These are phyloP conservation scores for Xylaria nigripes DNA, from an alignment of 495 filamentous ascomycete species.

Conservation along the genomic window DNA sequence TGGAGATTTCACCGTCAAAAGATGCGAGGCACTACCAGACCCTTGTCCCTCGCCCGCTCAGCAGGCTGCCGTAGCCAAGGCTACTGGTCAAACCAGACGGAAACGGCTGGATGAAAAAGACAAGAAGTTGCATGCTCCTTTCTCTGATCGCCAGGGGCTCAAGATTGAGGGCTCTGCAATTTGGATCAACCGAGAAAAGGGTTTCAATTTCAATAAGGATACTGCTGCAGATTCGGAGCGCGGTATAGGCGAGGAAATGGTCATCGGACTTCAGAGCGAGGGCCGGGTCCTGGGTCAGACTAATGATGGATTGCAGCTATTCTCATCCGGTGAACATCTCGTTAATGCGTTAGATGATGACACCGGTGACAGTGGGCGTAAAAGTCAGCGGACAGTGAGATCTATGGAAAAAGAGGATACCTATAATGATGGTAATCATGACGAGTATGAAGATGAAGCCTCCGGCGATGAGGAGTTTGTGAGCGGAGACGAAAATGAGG, in stretches of 20 bases:
- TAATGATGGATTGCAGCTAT: slow-evolving; percentile 72
- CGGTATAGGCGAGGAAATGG: slow-evolving; percentile 86
- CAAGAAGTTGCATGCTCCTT: slow-evolving; percentile 89
- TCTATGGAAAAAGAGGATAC: slow-evolving; percentile 42
- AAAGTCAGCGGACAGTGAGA: slow-evolving; percentile 57
- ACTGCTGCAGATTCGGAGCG: slow-evolving; percentile 54
- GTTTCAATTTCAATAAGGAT: slow-evolving; percentile 69
- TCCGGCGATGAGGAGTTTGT: slow-evolving; percentile 53
- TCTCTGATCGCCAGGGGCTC: slow-evolving; percentile 94
- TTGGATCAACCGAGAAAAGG: slow-evolving; percentile 50
- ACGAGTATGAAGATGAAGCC: slow-evolving; percentile 46
- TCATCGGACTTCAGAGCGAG: slow-evolving; percentile 80
- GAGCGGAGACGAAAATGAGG: slow-evolving; percentile 53
- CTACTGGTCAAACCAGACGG: slow-evolving; percentile 66
- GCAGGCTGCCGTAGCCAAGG: slow-evolving; percentile 75
- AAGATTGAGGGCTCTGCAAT: slow-evolving; percentile 53
- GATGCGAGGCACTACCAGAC: slow-evolving; percentile 80
- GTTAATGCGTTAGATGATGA: slow-evolving; percentile 49
- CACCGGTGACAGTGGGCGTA: slow-evolving; percentile 64
- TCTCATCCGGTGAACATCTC: slow-evolving; percentile 61
- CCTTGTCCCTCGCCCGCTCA: slow-evolving; percentile 90
- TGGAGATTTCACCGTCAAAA: slow-evolving; percentile 80
- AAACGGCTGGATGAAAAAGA: slow-evolving; percentile 87
- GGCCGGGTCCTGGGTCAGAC: slow-evolving; percentile 73
- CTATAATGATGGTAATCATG: slow-evolving; percentile 11